Evolutionary conservation across 169 alveolate species (phyloP), one percentile per base, ranked within the genome.

Genomic region (Plasmodium blacklocki): DNA sequence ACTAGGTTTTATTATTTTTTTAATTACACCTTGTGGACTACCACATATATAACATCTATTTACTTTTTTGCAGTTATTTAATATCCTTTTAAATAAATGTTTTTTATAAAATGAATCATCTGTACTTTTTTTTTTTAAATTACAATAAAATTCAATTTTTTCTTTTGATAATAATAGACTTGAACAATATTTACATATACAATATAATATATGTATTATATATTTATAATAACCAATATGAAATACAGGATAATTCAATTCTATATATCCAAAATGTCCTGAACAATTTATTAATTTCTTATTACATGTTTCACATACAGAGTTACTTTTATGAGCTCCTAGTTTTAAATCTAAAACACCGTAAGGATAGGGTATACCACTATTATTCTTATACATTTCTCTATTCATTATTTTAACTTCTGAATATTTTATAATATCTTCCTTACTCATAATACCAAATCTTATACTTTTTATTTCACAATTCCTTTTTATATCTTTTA

Each of bases 211-310:
- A 70, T 95, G 97, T 14, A 97, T 93, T 9, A 95, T 91, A 92
- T 98, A 98, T 94, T 97, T 97, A 91, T 98, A 97, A 93, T 96
- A 99, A 0, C 99, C 99, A 2, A 97, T 95, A 92, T 99, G 99
- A 92, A 97, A 99, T 15, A 98, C 99, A 19, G 99, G 99, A 74
- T 98, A 93, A 74, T 95, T 97, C 75, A 99, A 93, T 73, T 96
- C 95, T 49, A 98, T 94, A 88, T 95, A 97, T 5, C 99, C 99
- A 95, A 98, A 98, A 88, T 99, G 99, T 8, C 99, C 99, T 29
- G 99, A 99, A 93, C 99, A 99, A 72, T 96, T 96, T 49, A 88
- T 94, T 60, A 95, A 71, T 71, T 92, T 94, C 63, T 95, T 94
- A 14, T 95, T 94, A 83, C 99, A 98, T 43, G 99, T 98, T 29